Percentiles rank a stretch among this genome's conserved stretches.
Conservation (phyloP, 345 rosid genomes). For the Laguncularia racemosa region DNA sequence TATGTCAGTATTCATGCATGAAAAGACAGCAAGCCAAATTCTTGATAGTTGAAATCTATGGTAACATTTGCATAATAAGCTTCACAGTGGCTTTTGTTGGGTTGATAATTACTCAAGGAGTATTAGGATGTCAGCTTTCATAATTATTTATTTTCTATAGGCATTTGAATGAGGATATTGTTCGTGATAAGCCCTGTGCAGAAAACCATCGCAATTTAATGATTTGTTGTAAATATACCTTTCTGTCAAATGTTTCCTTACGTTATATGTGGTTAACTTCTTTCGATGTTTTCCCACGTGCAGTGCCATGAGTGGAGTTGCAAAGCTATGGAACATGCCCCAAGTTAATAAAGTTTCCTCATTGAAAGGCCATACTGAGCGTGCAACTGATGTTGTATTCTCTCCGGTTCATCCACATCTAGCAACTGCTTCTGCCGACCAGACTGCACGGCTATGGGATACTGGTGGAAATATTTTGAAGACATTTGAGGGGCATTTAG, state of each 20-base stretch:
- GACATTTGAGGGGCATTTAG: constrained; percentile 86
- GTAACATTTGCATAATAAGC: too few relatives aligned
- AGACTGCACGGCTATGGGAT: constrained; percentile 88
- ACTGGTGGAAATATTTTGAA: constrained; percentile 68
- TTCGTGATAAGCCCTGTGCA: too few relatives aligned
- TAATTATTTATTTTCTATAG: too few relatives aligned
- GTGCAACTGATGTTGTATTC: constrained; percentile 86
- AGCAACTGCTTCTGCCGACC: constrained; percentile 98
- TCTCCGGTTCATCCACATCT: constrained; percentile 59
- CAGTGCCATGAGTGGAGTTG: constrained; percentile 85
- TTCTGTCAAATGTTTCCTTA: not conserved
- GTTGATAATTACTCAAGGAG: too few relatives aligned
- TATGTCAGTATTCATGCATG: constrained; percentile 18
- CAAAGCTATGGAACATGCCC: constrained; percentile 86
- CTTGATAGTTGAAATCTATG: too few relatives aligned
- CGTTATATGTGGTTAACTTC: not conserved
- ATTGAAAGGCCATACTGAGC: constrained; percentile 85
- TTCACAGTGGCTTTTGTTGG: too few relatives aligned
- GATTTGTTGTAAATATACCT: not conserved
- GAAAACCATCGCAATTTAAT: not conserved
- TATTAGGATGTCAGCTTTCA: too few relatives aligned
- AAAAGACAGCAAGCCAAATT: too few relatives aligned
- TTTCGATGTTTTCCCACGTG: not conserved
- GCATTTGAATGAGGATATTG: too few relatives aligned
- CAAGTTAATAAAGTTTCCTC: constrained; percentile 43